Evolutionary conservation across 2,329 filamentous ascomycete species (phyloP), one percentile per base, ranked within the genome.

Genomic region (Cladosporium sp.): DNA sequence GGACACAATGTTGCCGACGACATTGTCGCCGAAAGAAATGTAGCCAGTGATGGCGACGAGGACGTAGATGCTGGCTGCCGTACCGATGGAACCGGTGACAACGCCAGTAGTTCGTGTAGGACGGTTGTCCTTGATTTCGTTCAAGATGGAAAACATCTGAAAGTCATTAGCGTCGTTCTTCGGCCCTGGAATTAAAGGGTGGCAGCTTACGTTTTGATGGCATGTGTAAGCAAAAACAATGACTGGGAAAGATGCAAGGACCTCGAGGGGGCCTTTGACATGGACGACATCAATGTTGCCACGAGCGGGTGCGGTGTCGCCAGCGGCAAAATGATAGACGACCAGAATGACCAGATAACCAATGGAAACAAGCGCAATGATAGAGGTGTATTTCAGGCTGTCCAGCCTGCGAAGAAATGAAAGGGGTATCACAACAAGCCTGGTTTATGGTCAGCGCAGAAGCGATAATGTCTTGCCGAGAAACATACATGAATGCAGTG

Each of bases 201-300:
- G 2, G 2, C 7, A 11, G 64, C 81, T 57, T 72, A 93, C 88
- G 67, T 98, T 98, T 64, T 98, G 93, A 69, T 98, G 93, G 67
- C 93, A 98, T 1, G 93, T 98, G 67, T 97, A 98, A n/a, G 92
- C 93, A 75, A 98, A 98, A 2, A 98, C 88, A 50, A 97, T 91
- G 47, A 98, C 90, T 0, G 93, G 93, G 56, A 98, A 82, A 55
- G 87, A 91, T 59, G 88, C 89, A 47, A 98, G 75, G 6, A 86
- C 84, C 30, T 86, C 80, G 8, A 95, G 76, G 3, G 88, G 77
- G 7, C 92, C 88, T 38, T 83, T 85, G 85, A 89, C 95, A 54
- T 80, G 73, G 55, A 96, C 77, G 25, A 89, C 72, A 42, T 86
- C 82, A 53, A 98, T 82, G 8, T 84, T 79, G 11, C 88, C 85